Evolutionary conservation across 2,329 filamentous ascomycete species (phyloP), one percentile per base, ranked within the genome.

Genomic region (Nectriaceae sp.): DNA sequence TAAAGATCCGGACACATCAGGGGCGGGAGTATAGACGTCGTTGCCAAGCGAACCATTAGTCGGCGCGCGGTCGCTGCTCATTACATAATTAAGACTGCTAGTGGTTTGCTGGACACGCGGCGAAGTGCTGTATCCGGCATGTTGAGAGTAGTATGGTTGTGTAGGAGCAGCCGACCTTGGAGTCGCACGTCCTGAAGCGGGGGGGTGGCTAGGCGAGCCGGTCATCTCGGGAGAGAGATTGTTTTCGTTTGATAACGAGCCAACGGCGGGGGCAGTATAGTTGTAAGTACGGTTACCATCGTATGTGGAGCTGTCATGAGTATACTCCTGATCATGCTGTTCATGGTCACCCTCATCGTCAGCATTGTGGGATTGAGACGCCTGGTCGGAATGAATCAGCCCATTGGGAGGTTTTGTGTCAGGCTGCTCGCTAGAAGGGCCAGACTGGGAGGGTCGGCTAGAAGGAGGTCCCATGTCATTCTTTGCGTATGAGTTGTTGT

Each of bases 401-500:
- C 88, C 79, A 67, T 93, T 93, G 18, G 79, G 65, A 21, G 77
- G 68, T 66, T 86, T 85, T 33, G 83, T 75, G 51, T 88, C 84
- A 39, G 81, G 73, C 46, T 83, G 78, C 54, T 90, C 87, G 21
- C 72, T 69, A 47, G 85, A 79, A 3, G 78, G 71, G 42, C 83
- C 80, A 31, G 81, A 73, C 38, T 81, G 78, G 5, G 80, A 69
- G 2, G 81, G 76, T 49, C 87, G 79, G 48, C 73, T 75, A 24
- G 88, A 82, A 11, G 90, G 90, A 18, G 91, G 90, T 0, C 87
- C 90, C 90, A 96, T 96, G 60, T 96, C 90, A 52, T 77, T 88
- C 76, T 95, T 95, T 52, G 90, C 79, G 60, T 93, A 94, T 6
- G 79, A 72, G 61, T 75, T 78, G 40, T 79, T 78, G 40, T 79